phyloP scores from a whole-genome alignment of 2,329 filamentous ascomycete genomes.

The Apiospora pterosperma region DNA sequence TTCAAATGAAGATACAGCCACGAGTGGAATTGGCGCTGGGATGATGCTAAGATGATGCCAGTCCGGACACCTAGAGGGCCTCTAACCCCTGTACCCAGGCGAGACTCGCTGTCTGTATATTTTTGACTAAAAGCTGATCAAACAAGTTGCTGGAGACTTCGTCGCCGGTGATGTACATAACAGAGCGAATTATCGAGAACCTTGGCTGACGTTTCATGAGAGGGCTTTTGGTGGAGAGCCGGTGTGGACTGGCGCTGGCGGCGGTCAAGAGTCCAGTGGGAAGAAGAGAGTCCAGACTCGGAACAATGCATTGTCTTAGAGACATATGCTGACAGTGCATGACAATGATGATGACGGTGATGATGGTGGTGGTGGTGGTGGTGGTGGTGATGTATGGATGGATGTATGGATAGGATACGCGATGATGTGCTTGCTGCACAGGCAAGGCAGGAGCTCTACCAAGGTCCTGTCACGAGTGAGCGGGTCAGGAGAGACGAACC shows the following conservation, averaged over 20 bases:
- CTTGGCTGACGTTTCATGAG: conserved; percentile 1
- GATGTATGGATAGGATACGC: neutral
- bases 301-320: neutral
- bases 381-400: no score
- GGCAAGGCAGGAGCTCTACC: neutral
- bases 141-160: conserved; percentile 19
- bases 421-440: neutral
- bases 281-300: neutral
- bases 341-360: neutral
- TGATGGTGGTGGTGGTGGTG: no score
- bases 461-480: neutral
- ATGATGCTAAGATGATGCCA: neutral
- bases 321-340: neutral
- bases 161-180: neutral
- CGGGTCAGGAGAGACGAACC: conserved; percentile 3
- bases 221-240: neutral
- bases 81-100: conserved; percentile 4
- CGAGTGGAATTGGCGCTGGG: neutral
- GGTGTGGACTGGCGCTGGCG: neutral
- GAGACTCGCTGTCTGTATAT: conserved; percentile 18
- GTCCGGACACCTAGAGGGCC: conserved; percentile 27
- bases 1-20: neutral
- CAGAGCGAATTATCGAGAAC: no score
- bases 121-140: conserved; percentile 41
- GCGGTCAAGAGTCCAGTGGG: neutral